Percentiles rank a stretch among this genome's conserved stretches.
Evolutionary conservation across 495 filamentous ascomycete genomes (phyloP).

Genomic region (Tuber calosporum): DNA sequence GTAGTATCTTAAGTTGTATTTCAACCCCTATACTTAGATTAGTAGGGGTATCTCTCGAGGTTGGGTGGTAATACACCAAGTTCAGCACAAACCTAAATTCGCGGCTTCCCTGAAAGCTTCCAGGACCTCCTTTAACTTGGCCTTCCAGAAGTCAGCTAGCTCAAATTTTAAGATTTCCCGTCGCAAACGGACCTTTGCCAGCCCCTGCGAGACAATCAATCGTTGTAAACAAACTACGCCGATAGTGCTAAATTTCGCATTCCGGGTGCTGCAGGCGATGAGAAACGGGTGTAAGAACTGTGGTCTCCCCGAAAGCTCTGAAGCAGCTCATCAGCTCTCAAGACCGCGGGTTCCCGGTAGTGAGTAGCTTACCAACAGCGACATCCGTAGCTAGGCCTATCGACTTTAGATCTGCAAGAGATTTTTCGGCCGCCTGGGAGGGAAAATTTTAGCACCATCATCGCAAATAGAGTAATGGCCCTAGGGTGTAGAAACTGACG

Average conservation of each 20-base stretch:
- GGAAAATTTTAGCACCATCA: slow-evolving; percentile 11
- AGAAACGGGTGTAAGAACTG: slow-evolving; percentile 87
- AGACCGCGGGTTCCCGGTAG: background rate
- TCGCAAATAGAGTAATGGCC: slow-evolving; percentile 12
- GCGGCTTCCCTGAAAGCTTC: slow-evolving; percentile 79
- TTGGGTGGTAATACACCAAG: slow-evolving; percentile 6
- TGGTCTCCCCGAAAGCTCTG: slow-evolving; percentile 74
- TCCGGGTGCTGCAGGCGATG: slow-evolving; percentile 79
- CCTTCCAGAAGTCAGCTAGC: slow-evolving; percentile 39
- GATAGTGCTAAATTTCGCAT: slow-evolving; percentile 79
- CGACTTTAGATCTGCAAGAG: slow-evolving; percentile 78
- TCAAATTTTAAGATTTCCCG: background rate
- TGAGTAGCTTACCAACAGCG: slow-evolving; percentile 60
- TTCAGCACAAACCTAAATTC: slow-evolving; percentile 48
- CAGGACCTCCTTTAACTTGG: slow-evolving; percentile 70
- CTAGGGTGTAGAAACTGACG: slow-evolving; percentile 47
- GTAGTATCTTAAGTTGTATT: slow-evolving; percentile 91
- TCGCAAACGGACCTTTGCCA: slow-evolving; percentile 53
- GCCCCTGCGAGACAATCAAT: slow-evolving; percentile 67
- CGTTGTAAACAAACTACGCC: slow-evolving; percentile 82
- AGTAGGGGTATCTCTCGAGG: background rate
- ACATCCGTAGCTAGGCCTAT: slow-evolving; percentile 78
- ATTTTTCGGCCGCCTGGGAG: slow-evolving; percentile 83
- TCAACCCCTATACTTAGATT: slow-evolving; percentile 57
- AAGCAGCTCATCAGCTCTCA: slow-evolving; percentile 20